Percentiles rank a stretch among this genome's conserved stretches.
Evolutionary conservation across 306 rosid species (phyloP).

Genomic region (Fragaria ananassa): DNA sequence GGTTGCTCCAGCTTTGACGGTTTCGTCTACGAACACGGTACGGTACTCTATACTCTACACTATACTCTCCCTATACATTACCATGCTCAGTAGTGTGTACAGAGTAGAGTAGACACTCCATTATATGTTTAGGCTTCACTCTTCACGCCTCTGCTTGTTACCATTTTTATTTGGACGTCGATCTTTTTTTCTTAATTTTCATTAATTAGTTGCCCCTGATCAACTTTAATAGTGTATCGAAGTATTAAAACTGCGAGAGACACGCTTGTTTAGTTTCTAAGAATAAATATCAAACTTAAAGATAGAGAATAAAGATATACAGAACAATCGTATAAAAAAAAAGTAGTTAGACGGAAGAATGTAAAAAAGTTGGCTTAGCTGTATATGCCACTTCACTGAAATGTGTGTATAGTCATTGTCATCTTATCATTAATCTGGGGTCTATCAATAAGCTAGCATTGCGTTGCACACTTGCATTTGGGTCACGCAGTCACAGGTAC

Average conservation of each 20-base stretch:
- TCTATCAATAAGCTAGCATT: not conserved
- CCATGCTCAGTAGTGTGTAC: no score
- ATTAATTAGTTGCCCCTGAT: no score
- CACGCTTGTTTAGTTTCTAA: no score
- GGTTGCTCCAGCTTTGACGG: conserved; percentile 59
- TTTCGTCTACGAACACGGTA: conserved; percentile 55
- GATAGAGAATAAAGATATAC: no score
- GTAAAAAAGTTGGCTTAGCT: not conserved
- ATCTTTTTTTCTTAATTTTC: not conserved
- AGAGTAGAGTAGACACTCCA: no score
- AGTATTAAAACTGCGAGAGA: not conserved
- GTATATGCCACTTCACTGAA: not conserved
- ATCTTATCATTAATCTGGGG: not conserved
- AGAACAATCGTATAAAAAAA: no score
- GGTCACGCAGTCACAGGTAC: not conserved
- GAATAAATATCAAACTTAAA: no score
- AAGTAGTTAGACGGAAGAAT: not conserved
- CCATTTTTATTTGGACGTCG: not conserved
- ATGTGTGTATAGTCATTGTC: not conserved
- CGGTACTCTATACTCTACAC: not conserved
- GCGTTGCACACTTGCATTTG: not conserved
- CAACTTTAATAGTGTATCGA: not conserved
- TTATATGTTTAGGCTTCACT: not conserved
- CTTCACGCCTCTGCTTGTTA: not conserved
- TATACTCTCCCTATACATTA: not conserved